Base-by-base conservation (phyloP, 1,284 basidiomycete genomes). In the Laetiporus sulphureus region DNA sequence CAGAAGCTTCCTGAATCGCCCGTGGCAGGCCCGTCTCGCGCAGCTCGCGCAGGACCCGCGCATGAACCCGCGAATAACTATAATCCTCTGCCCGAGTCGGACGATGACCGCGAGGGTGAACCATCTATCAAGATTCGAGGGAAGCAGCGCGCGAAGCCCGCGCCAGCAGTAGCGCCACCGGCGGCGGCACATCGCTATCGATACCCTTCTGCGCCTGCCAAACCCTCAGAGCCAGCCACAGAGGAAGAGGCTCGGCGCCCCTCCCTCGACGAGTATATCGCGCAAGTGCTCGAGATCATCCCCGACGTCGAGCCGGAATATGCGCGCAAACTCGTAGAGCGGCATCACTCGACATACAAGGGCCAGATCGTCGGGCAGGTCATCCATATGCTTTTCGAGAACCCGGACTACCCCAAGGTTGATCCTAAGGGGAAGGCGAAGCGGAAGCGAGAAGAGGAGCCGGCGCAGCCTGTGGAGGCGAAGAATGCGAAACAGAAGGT, bases 231-330 rank as follows among this genome's bases (percentile, higher is more conserved):
- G n/a, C n/a, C n/a, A 18, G 15, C 13, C 34, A 10, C n/a, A 15
- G 31, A 32, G 3, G 40, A 18, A 12, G 19, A 6, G 11, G 21
- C 19, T 5, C 18, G 8, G 29, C 8, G 6, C 38, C 11, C 11
- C 16, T 13, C 12, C 5, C 38, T 49, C 36, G 49, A 54, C 35
- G 41, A 18, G 1, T 62, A 54, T 42, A 59, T 77, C 34, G 67
- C 71, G 5, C 73, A 68, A 36, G 67, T 85, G 25, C 62, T 83
- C 31, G 82, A 84, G 54, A 71, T 87, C 27, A 60, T 85, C 18
- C 83, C 84, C 0, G 79, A 85, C 50, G 79, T 83, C 8, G 66
- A 71, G 7, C 74, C 76, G 0, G 64, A 67, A 2, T 67, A 83
- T 49, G 69, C 69, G 8, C 53, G 65, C 15, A 47, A 56, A 1